Conservation (phyloP, 2,329 filamentous ascomycete genomes). For the Clonostachys sp. region DNA sequence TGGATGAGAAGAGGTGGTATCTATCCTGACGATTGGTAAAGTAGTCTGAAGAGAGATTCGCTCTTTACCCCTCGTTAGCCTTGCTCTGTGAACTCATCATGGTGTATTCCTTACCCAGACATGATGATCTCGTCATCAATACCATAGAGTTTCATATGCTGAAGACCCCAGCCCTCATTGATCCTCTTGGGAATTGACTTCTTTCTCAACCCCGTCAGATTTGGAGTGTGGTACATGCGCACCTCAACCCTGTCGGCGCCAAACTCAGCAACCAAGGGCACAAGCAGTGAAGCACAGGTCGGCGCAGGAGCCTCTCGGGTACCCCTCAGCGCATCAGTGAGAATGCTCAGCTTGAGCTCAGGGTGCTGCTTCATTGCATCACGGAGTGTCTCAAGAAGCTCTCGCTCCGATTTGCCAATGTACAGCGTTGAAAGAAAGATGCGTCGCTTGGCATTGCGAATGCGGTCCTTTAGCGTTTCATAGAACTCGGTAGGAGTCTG, state of each 20-base stretch:
- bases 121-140: slow-evolving; percentile 94
- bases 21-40: slow-evolving; percentile 94
- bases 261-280: slow-evolving; percentile 79
- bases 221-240: slow-evolving; percentile 97
- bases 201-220: slow-evolving; percentile 83
- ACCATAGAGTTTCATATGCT: slow-evolving; percentile 99
- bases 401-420: slow-evolving; percentile 88
- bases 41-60: slow-evolving; percentile 89
- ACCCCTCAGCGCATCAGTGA: slow-evolving; percentile 87
- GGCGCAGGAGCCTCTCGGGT: slow-evolving; percentile 84
- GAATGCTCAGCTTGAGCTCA: slow-evolving; percentile 74
- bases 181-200: slow-evolving; percentile 80
- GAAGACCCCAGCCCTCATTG: slow-evolving; percentile 96
- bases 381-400: slow-evolving; percentile 76
- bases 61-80: slow-evolving; percentile 30
- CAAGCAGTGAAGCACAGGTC: slow-evolving; percentile 84
- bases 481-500: slow-evolving; percentile 87
- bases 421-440: slow-evolving; percentile 97
- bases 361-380: slow-evolving; percentile 72
- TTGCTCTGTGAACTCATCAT: neutral
- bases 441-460: slow-evolving; percentile 69
- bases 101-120: slow-evolving; percentile 58
- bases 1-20: slow-evolving; percentile 85
- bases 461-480: slow-evolving; percentile 82
- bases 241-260: slow-evolving; percentile 82